Evolutionary conservation across 306 rosid genomes (phyloP), one percentile per base, ranked within the genome.

Genomic region (Canavalia ensiformis): DNA sequence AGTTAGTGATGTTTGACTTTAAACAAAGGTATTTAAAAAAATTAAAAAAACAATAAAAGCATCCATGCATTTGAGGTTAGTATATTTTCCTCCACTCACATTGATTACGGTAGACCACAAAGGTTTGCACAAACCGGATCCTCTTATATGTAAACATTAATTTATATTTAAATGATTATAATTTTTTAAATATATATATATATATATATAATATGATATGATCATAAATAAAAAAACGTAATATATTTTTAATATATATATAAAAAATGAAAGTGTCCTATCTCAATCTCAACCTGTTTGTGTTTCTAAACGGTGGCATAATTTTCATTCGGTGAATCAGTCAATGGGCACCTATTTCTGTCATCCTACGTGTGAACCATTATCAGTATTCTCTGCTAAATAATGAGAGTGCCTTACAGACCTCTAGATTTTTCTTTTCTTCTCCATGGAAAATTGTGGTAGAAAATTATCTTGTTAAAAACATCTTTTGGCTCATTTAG

Each of bases 351-450:
- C 25, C 25, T 18, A 18, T 18, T 57, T 57, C 11, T 41, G 8
- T 47, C 45, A 74, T 57, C 46, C 37, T 57, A 41, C 67, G 56
- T 33, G 46, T 75, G 35, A 9, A 60, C 28, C 58, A 75, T 35
- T 60, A 58, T 30, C 2, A 45, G 3, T 29, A 1, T 13, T 49
- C 12, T 49, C 1, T 69, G 33, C 50, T 25, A 54, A 39, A 33
- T 34, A 3, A n/a, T 50, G 13, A 71, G 31, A 31, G 33, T 8
- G 8, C 44, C 7, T 8, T 25, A 4, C 64, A 35, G 2, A 18
- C 28, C 13, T 33, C 18, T 33, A 56, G 3, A 0, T 4, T 63
- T 63, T 45, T 44, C 30, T 33, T 60, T 31, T 28, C 64, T 35
- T 50, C 28, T 25, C 64, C 51, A 10, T 47, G 1, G 1, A 37